Base-by-base conservation (phyloP, 306 rosid species). In the Purshia tridentata region DNA sequence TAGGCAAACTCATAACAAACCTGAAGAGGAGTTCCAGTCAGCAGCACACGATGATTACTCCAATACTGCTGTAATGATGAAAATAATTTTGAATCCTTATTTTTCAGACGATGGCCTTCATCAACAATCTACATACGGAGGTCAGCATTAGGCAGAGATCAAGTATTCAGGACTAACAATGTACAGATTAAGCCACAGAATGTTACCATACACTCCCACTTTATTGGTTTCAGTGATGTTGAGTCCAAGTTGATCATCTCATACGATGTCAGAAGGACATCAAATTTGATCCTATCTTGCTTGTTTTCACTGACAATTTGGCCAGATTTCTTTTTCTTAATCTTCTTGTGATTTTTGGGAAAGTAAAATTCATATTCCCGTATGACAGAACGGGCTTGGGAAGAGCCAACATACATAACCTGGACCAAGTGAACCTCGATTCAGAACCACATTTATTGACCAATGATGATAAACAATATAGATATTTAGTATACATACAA, bases 1-100 rank as follows among this genome's bases (percentile, higher is more conserved):
- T 54, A 75, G 72, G 66, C 72, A 80, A 66, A 70, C 63, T 67
- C 67, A 66, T 49, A 78, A 78, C 78, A 72, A 72, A 94, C 99
- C 99, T 94, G 99, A 76, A 95, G 98, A 69, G 99, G 99, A 85
- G 99, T 95, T 80, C 99, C 99, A 42, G 99, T 95, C 89, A 95
- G 82, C 82, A 95, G 96, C 67, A 87, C 86, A 13, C 97, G 98
- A 82, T 90, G 99, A 69, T 84, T 83, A 81, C 83, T 87, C 46
- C 75, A 77, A 78, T 87, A 95, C 80, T 95, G 99, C 86, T 90
- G 90, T 84, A 95, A 50, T 59, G 93, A 90, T 84, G 98, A 91
- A 86, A 95, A 95, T 57, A 95, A 86, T 72, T 95, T 95, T 69
- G 99, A 95, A 81, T 95, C 99, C 84, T 95, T 95, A 76, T 95